These are phyloP conservation scores for Xanthoceras sorbifolium DNA, from an alignment of 345 rosid species.

Conservation along the genomic window DNA sequence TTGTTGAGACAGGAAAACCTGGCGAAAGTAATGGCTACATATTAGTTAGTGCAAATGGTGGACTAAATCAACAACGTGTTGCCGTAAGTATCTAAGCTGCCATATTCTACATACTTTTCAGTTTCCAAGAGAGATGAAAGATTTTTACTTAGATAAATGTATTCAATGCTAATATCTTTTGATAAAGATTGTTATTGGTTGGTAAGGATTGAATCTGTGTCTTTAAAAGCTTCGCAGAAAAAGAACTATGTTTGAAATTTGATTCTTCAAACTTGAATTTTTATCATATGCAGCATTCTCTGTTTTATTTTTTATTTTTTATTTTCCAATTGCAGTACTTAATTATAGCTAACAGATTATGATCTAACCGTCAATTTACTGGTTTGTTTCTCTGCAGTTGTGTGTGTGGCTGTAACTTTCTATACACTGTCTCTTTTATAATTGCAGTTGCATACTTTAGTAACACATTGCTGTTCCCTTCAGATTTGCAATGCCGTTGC, in stretches of 20 bases:
- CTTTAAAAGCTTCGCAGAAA: not conserved
- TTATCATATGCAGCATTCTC: not conserved
- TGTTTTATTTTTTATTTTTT: not conserved
- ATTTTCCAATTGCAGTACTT: not conserved
- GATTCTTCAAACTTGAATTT: not conserved
- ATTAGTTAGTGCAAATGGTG: slow-evolving; percentile 87
- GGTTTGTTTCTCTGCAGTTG: not conserved
- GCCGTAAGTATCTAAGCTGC: slow-evolving; percentile 62
- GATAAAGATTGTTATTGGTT: not conserved
- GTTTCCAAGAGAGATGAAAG: slow-evolving; percentile 3
- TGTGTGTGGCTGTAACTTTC: not conserved
- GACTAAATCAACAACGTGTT: slow-evolving; percentile 93
- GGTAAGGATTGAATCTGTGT: not conserved
- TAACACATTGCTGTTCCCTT: slow-evolving; percentile 21
- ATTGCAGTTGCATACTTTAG: slow-evolving; percentile 4
- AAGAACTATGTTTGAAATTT: not conserved
- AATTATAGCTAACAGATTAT: not conserved
- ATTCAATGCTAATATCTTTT: not conserved
- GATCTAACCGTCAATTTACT: not conserved
- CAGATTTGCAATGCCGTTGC: slow-evolving; percentile 88
- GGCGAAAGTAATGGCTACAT: slow-evolving; percentile 62
- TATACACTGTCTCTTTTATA: not conserved
- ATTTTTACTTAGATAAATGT: not conserved
- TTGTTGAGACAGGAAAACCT: slow-evolving; percentile 43
- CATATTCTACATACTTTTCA: not conserved